Conservation (phyloP, 2,329 filamentous ascomycete species). For the Cercospora brassicicola region DNA sequence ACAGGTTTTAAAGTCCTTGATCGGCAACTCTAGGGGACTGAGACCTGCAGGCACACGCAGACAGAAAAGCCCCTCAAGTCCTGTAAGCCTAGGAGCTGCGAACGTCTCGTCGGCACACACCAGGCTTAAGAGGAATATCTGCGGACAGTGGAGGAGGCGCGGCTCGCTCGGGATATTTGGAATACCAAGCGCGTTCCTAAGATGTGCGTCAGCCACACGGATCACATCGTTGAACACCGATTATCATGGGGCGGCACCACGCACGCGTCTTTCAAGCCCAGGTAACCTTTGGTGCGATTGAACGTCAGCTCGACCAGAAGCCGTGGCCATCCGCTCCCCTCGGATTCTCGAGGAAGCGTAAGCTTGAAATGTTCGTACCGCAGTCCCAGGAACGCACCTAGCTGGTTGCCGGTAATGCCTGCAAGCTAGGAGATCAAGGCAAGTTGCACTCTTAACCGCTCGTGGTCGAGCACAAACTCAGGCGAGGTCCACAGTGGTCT, state of each 20-base stretch:
- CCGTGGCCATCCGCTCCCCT: conserved; percentile 18
- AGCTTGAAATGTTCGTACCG: conserved; percentile 20
- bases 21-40: conserved; percentile 14
- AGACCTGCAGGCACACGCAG: background rate
- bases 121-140: conserved; percentile 20
- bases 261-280: conserved; percentile 26
- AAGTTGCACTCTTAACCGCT: conserved; percentile 21
- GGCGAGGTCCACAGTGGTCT: conserved; percentile 23
- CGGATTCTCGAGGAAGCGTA: conserved; percentile 22
- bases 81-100: background rate
- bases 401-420: conserved; percentile 22
- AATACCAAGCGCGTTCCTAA: conserved; percentile 23
- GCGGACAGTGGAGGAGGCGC: conserved; percentile 23
- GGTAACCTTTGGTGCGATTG: conserved; percentile 25
- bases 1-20: background rate
- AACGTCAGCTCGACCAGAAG: conserved; percentile 24
- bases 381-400: conserved; percentile 19
- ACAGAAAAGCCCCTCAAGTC: background rate
- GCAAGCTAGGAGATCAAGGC: conserved; percentile 20
- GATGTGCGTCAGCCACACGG: background rate
- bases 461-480: conserved; percentile 20
- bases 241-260: background rate
- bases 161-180: conserved; percentile 20
- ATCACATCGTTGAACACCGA: background rate
- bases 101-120: conserved; percentile 24